A percentile compares a stretch with the other conserved stretches of the same genome.
Conservation (phyloP, 176 grass and related monocot species). For the Avena eriantha region DNA sequence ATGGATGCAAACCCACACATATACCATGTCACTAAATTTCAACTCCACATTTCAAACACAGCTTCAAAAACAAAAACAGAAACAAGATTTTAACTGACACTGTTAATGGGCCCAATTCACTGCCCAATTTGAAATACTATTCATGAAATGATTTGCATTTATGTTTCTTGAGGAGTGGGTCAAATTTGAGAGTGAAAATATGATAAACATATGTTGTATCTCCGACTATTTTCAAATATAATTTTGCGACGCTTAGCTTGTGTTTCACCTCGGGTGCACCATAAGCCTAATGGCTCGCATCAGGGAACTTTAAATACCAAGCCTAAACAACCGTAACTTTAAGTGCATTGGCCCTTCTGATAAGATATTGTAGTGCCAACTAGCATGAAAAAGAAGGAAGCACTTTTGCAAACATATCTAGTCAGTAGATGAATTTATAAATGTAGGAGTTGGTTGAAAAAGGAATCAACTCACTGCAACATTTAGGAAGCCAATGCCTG, state of each 20-base stretch:
- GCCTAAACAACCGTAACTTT: slow-evolving; percentile 1
- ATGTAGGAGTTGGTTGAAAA: slow-evolving; percentile 25
- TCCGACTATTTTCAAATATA: slow-evolving; percentile 6
- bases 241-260: not conserved
- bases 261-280: not conserved
- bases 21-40: slow-evolving; percentile 20
- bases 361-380: not conserved
- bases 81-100: slow-evolving; percentile 1
- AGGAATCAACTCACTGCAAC: slow-evolving; percentile 82
- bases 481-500: slow-evolving; percentile 83
- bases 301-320: not conserved
- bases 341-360: slow-evolving; percentile 15
- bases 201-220: not conserved
- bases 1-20: not conserved
- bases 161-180: slow-evolving; percentile 2
- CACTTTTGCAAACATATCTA: slow-evolving; percentile 1
- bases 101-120: slow-evolving; percentile 18
- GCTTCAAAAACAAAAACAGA: not conserved
- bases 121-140: not conserved
- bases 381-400: slow-evolving; percentile 11
- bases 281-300: not conserved
- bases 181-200: not conserved
- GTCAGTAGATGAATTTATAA: not conserved
- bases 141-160: slow-evolving; percentile 7
- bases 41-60: slow-evolving; percentile 13